phyloP scores from a whole-genome alignment of 1,139 yeast species.

The Sugiyamaella neomexicana region DNA sequence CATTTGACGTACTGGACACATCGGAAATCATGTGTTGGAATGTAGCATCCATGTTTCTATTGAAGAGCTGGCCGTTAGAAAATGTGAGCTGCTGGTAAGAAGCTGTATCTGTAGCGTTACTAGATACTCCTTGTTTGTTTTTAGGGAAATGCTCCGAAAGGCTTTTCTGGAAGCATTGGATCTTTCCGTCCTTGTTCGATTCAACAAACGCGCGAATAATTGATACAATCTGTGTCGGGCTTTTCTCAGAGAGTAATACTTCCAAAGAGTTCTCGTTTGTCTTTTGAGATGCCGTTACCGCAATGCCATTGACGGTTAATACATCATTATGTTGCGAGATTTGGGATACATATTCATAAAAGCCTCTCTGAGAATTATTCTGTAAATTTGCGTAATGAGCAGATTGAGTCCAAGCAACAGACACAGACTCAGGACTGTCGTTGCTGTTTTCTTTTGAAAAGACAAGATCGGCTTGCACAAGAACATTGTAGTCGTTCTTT shows the following conservation, averaged over 20 bases:
- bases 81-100: constrained; percentile 6
- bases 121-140: background rate
- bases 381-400: constrained; percentile 13
- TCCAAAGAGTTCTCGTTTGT: constrained; percentile 5
- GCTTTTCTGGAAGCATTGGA: constrained; percentile 11
- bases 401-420: constrained; percentile 3
- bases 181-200: constrained; percentile 2
- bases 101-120: background rate
- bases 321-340: background rate
- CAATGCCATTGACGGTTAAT: constrained; percentile 5
- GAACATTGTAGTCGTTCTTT: constrained; percentile 6
- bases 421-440: background rate
- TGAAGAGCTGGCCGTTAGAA: constrained; percentile 1
- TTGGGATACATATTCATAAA: background rate
- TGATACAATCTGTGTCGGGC: background rate
- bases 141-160: background rate
- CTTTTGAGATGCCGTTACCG: constrained; percentile 8
- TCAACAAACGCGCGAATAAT: constrained; percentile 11
- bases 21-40: constrained; percentile 4
- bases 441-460: background rate
- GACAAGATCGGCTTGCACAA: constrained; percentile 1
- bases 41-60: background rate
- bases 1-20: background rate
- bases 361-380: constrained; percentile 6
- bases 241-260: background rate